Evolutionary conservation across 1,284 basidiomycete genomes (phyloP).

Genomic region (Rhodotorula glutinis): DNA sequence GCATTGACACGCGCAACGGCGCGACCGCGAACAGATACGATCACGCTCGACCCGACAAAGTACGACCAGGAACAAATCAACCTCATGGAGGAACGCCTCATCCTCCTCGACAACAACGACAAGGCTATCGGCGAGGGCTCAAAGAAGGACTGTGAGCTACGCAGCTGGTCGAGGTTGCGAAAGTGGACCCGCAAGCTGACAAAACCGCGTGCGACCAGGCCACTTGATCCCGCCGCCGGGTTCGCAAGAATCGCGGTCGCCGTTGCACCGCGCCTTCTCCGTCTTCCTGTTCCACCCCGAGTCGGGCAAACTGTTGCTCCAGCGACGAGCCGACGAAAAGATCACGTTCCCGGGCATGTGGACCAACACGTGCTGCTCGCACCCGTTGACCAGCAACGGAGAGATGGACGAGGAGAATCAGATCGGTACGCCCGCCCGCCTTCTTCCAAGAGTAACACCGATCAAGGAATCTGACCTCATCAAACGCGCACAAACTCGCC

Average conservation of each 20-base stretch:
- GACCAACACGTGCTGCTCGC: slow-evolving; percentile 99
- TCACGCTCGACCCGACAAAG: slow-evolving; percentile 30
- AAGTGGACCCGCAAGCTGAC: not conserved
- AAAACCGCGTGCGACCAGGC: slow-evolving; percentile 56
- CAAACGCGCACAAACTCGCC: too few relatives aligned
- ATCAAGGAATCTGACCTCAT: too few relatives aligned
- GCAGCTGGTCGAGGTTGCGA: too few relatives aligned
- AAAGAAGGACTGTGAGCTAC: slow-evolving; percentile 87
- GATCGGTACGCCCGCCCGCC: slow-evolving; percentile 57
- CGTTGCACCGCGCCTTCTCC: slow-evolving; percentile 97
- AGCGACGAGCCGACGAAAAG: slow-evolving; percentile 93
- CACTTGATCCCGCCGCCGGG: slow-evolving; percentile 63
- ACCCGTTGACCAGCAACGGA: slow-evolving; percentile 70
- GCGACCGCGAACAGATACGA: slow-evolving; percentile 32
- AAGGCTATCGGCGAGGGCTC: slow-evolving; percentile 82
- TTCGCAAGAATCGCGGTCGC: slow-evolving; percentile 62
- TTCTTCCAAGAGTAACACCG: too few relatives aligned
- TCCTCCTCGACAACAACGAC: slow-evolving; percentile 88
- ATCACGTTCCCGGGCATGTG: slow-evolving; percentile 99
- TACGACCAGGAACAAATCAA: slow-evolving; percentile 56
- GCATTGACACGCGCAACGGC: too few relatives aligned
- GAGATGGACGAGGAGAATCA: slow-evolving; percentile 72
- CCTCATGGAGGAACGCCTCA: slow-evolving; percentile 97
- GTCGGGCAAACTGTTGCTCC: slow-evolving; percentile 91
- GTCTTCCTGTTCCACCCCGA: slow-evolving; percentile 93